Base-by-base conservation (phyloP, 1,284 basidiomycete species). In the Coniferiporia sulphurascens region DNA sequence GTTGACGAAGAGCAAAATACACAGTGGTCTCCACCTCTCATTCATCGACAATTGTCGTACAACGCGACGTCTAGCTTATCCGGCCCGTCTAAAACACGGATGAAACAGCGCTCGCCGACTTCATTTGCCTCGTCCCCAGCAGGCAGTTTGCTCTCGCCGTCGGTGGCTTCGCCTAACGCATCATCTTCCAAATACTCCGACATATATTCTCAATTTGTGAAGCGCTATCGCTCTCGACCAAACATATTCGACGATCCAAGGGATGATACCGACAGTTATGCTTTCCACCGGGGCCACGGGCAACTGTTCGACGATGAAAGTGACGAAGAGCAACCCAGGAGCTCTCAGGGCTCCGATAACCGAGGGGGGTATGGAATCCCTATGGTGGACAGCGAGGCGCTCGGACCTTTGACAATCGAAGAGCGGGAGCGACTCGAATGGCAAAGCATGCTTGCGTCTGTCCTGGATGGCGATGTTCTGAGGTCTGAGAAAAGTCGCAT, bases 391-490 rank as follows among this genome's bases (percentile, higher is more conserved):
- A 73, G 78, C 8, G 85, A 87, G 62, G 74, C 80, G 36, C 76
- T 80, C 56, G 79, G 85, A 63, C 84, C 86, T 41, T 78, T 81
- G 45, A 86, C 83, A 7, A 73, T 82, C 48, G 86, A 90, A 66
- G 89, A 92, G 65, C 80, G 83, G 62, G 91, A 94, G 66, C 81
- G 95, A 32, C 75, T 95, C 50, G 94, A 95, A 72, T 98, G 95
- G 95, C 93, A 95, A 72, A 89, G 89, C 43, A 91, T 97, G 87
- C 82, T 98, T 44, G 85, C 91, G 8, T 95, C 93, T 43, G 95
- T 98, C 21, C 79, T 98, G 35, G 85, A 86, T 43, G 95, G 95
- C 13, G 94, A 98, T 68, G 94, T 98, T 5, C 81, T 98, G 61
- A 92, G 89, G 70, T 89, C 91, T 1, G 95, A 98, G 75, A 96